Conservation (phyloP, 2,329 filamentous ascomycete genomes). For the Dothideomycetes sp. region DNA sequence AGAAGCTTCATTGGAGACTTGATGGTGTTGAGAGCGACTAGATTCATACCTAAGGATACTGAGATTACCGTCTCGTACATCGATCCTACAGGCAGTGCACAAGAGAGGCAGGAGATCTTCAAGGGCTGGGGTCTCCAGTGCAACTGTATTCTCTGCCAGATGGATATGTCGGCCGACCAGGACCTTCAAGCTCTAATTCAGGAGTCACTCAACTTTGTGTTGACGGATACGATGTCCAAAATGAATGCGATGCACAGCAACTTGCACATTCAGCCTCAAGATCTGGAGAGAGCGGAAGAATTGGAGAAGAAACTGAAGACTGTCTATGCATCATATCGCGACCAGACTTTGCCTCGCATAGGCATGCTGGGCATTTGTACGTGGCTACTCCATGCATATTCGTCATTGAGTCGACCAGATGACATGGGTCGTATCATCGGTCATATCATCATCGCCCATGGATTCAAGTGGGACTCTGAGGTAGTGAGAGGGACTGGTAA, state of each 20-base stretch:
- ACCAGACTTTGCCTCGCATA: background rate
- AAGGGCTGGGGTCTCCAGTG: background rate
- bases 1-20: constrained; percentile 34
- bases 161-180: too few relatives aligned
- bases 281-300: background rate
- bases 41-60: constrained; percentile 26
- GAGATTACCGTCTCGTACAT: background rate
- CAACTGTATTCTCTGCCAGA: background rate
- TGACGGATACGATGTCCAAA: background rate
- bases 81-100: too few relatives aligned
- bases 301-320: background rate
- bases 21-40: constrained; percentile 33
- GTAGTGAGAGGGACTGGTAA: background rate
- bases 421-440: background rate
- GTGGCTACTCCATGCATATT: constrained; percentile 1
- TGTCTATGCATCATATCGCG: background rate
- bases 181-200: too few relatives aligned
- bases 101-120: background rate
- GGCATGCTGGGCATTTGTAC: background rate
- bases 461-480: background rate
- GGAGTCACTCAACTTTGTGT: constrained; percentile 4
- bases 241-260: too few relatives aligned
- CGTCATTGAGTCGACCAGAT: background rate
- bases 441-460: too few relatives aligned
- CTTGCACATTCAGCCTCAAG: too few relatives aligned